These are phyloP conservation scores for Stentor coeruleus DNA, from an alignment of 73 alveolate genomes.

Conservation along the genomic window DNA sequence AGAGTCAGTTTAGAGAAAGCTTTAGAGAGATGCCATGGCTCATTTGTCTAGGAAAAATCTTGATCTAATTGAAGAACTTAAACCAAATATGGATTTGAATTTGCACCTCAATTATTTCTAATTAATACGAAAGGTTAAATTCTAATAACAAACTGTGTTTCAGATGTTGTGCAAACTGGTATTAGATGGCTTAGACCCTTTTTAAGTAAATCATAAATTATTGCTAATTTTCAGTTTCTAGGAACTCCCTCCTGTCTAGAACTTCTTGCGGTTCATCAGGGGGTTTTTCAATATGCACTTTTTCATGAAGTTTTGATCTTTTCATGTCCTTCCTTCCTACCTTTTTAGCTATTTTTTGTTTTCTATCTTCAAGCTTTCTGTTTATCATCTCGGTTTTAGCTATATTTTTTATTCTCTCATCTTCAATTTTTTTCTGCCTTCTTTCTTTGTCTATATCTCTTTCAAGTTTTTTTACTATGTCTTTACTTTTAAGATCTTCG, in stretches of 20 bases:
- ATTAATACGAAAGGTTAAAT: background rate
- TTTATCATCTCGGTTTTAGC: too few species aligned
- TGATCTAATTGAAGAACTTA: background rate
- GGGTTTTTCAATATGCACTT: background rate
- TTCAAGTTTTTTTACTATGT: background rate
- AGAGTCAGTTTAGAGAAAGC: background rate
- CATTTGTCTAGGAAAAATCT: background rate
- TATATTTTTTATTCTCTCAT: background rate
- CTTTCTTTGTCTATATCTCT: background rate
- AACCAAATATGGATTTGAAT: background rate
- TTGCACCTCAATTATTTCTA: background rate
- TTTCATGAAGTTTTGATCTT: slow-evolving; percentile 18
- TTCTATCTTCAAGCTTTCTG: background rate
- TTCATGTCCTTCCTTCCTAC: slow-evolving; percentile 1
- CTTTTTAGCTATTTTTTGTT: background rate
- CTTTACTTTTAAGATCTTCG: background rate
- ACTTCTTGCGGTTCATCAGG: slow-evolving; percentile 11
- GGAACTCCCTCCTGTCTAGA: slow-evolving; percentile 5
- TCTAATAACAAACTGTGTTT: background rate
- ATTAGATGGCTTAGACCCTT: background rate
- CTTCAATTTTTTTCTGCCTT: background rate
- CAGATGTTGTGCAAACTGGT: background rate
- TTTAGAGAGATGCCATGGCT: background rate
- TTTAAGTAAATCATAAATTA: too few species aligned
- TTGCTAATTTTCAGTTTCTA: background rate